These are phyloP conservation scores for Kalmusia sp. DNA, from an alignment of 2,329 filamentous ascomycete species.

Conservation along the genomic window DNA sequence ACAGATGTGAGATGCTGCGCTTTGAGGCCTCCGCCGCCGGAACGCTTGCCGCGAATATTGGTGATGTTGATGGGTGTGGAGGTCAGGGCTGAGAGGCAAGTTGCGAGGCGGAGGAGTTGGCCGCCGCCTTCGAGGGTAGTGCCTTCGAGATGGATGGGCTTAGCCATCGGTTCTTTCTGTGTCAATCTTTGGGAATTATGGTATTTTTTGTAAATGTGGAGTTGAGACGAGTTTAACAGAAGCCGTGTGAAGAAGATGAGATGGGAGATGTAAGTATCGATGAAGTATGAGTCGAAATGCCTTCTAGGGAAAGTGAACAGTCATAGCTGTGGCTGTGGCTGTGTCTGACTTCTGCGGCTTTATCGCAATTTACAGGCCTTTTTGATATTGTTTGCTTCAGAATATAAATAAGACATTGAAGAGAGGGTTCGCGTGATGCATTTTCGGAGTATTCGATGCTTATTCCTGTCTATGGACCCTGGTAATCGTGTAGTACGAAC, in stretches of 20 bases:
- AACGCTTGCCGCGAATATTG: conserved; percentile 61
- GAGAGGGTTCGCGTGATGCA: too few relatives aligned
- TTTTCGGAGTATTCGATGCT: too few relatives aligned
- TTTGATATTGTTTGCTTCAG: too few relatives aligned
- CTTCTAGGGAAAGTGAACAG: neutral
- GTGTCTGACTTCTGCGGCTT: too few relatives aligned
- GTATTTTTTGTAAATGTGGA: neutral
- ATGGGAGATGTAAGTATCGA: neutral
- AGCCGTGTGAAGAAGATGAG: neutral
- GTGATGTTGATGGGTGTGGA: conserved; percentile 57
- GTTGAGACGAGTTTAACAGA: neutral
- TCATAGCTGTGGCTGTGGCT: conserved; percentile 19
- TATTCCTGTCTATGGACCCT: too few relatives aligned
- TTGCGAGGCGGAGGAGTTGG: conserved; percentile 64
- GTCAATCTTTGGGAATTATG: too few relatives aligned
- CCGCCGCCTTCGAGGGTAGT: conserved; percentile 68
- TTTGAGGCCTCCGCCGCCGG: conserved; percentile 62
- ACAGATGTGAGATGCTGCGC: conserved; percentile 64
- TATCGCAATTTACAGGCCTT: too few relatives aligned
- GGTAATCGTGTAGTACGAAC: too few relatives aligned
- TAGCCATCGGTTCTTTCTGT: conserved; percentile 3
- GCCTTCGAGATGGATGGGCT: conserved; percentile 55
- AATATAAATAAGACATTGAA: too few relatives aligned
- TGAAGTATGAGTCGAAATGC: conserved; percentile 24
- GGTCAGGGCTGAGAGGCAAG: conserved; percentile 63